These are phyloP conservation scores for Claviceps sp. DNA, from an alignment of 2,329 filamentous ascomycete species.

Conservation along the genomic window DNA sequence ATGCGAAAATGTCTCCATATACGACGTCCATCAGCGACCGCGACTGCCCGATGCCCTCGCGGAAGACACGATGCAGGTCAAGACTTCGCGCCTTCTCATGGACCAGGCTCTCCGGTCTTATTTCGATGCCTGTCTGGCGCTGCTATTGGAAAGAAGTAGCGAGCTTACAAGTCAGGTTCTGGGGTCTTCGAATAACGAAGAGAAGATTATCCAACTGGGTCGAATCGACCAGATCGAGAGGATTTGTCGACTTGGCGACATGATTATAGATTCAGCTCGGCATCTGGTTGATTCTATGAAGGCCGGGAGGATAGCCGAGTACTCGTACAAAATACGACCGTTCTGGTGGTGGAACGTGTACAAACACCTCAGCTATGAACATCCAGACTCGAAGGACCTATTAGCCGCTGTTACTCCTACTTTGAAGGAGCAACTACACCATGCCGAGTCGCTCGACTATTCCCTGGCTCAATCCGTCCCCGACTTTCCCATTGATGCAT, in stretches of 20 bases:
- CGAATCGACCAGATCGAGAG: constrained; percentile 9
- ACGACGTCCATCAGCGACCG: constrained; percentile 14
- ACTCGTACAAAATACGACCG: constrained; percentile 20
- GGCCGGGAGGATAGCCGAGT: constrained; percentile 20
- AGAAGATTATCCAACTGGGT: constrained; percentile 5
- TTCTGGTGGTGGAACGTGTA: constrained; percentile 29
- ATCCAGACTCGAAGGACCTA: constrained; percentile 17
- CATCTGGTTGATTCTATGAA: constrained; percentile 22
- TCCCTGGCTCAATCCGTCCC: constrained; percentile 21
- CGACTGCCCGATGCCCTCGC: constrained; percentile 18
- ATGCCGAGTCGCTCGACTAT: constrained; percentile 19
- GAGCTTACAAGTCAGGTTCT: constrained; percentile 10
- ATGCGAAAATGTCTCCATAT: constrained; percentile 30
- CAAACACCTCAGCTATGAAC: constrained; percentile 19
- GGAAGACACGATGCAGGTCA: constrained; percentile 19
- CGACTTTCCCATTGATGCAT: constrained; percentile 21
- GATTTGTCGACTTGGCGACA: constrained; percentile 16
- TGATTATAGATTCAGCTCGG: constrained; percentile 25
- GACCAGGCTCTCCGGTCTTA: constrained; percentile 17
- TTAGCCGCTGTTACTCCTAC: constrained; percentile 14
- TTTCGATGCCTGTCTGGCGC: constrained; percentile 17
- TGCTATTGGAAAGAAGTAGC: constrained; percentile 9
- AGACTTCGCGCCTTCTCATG: constrained; percentile 17
- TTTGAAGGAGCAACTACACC: constrained; percentile 16
- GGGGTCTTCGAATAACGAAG: constrained; percentile 2